Percentiles rank a stretch among this genome's conserved stretches.
Conservation (phyloP, 331 rosid species). For the Phaseolus coccineus region DNA sequence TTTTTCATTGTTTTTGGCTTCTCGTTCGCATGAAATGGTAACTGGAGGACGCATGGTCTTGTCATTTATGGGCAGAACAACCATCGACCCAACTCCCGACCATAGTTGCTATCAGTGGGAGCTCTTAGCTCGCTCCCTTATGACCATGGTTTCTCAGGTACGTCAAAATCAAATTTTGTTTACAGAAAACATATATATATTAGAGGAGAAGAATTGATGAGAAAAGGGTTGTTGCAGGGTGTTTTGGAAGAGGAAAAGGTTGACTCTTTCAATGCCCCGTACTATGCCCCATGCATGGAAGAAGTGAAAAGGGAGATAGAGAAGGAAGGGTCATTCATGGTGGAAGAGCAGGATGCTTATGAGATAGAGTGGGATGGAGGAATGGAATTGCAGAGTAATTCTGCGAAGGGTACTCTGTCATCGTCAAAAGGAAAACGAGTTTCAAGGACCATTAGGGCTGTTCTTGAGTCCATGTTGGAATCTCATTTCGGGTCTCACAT, state of each 20-base stretch:
- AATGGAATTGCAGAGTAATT: not conserved
- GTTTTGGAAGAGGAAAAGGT: slow-evolving; percentile 66
- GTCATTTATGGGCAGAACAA: slow-evolving; percentile 65
- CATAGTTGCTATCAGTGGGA: slow-evolving; percentile 75
- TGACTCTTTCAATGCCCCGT: slow-evolving; percentile 75
- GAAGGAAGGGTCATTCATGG: slow-evolving; percentile 70
- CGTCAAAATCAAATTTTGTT: too few relatives aligned
- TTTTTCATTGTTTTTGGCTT: slow-evolving; percentile 56
- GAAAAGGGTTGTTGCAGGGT: slow-evolving; percentile 28
- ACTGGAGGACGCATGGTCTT: slow-evolving; percentile 70
- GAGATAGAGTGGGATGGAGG: slow-evolving; percentile 74
- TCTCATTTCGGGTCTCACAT: slow-evolving; percentile 64
- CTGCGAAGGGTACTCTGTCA: not conserved
- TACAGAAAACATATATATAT: too few relatives aligned
- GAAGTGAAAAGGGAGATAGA: slow-evolving; percentile 56
- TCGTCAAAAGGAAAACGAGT: slow-evolving; percentile 38
- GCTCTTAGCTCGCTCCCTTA: slow-evolving; percentile 67
- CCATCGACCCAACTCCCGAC: slow-evolving; percentile 59
- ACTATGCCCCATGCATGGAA: slow-evolving; percentile 71
- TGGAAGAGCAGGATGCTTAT: slow-evolving; percentile 50
- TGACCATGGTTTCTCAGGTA: slow-evolving; percentile 71
- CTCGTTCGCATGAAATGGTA: slow-evolving; percentile 62
- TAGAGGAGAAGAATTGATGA: not conserved
- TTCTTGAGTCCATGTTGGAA: slow-evolving; percentile 73
- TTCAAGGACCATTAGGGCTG: slow-evolving; percentile 64